Evolutionary conservation across 2,329 filamentous ascomycete species (phyloP).

Genomic region (Gnomoniopsis sp.): DNA sequence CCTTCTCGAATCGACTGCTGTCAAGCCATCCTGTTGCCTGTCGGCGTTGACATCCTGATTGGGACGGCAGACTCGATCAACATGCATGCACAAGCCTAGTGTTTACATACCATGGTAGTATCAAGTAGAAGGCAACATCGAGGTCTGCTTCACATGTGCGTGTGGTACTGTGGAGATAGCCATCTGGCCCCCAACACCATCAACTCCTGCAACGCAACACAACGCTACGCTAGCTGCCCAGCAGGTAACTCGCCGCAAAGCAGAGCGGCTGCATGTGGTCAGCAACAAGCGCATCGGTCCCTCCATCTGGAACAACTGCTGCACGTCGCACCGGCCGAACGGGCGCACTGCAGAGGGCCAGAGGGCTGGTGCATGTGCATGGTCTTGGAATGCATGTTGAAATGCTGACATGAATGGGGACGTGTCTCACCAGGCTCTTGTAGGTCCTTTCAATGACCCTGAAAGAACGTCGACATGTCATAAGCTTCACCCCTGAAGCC

Average conservation of each 20-base stretch:
- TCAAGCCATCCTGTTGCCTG: neutral
- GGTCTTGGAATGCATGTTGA: neutral
- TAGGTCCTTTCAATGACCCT: no score
- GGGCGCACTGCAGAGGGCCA: neutral
- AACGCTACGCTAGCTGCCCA: neutral
- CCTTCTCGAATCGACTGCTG: neutral
- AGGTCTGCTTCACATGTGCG: neutral
- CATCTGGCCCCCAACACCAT: neutral
- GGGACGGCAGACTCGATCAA: no score
- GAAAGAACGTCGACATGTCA: neutral
- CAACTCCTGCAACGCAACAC: neutral
- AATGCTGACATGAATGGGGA: neutral
- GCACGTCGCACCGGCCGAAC: neutral
- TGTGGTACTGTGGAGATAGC: neutral
- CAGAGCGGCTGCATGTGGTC: slow-evolving; percentile 3
- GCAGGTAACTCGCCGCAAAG: neutral
- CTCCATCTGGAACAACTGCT: neutral
- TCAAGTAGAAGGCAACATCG: no score
- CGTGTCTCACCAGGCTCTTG: neutral
- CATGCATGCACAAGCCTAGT: no score
- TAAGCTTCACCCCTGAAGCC: neutral
- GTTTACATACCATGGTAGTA: no score
- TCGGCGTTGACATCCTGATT: neutral
- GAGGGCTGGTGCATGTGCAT: neutral
- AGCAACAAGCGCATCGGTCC: slow-evolving; percentile 7